phyloP scores from a whole-genome alignment of 2,329 filamentous ascomycete species.

The Epichloe gansuensis region DNA sequence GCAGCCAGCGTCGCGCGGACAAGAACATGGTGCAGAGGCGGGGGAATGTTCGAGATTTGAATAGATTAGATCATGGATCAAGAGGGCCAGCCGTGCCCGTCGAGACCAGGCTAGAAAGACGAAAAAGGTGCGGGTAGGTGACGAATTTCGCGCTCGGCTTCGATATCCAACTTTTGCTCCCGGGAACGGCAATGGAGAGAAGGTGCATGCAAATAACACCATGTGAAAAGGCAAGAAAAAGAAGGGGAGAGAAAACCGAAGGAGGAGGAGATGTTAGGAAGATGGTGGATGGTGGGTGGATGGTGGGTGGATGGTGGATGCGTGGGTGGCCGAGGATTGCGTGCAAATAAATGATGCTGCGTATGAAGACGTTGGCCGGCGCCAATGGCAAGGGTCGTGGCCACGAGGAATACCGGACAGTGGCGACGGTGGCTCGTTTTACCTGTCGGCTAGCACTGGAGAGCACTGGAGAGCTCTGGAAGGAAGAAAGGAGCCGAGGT shows the following conservation, averaged over 20 bases:
- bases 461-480: too few relatives aligned
- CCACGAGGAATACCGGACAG: too few relatives aligned
- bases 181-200: background rate
- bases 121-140: background rate
- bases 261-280: background rate
- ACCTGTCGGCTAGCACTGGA: too few relatives aligned
- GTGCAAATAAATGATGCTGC: background rate
- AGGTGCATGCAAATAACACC: background rate
- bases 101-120: background rate
- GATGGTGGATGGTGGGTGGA: background rate
- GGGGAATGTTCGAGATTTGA: background rate
- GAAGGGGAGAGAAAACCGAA: background rate
- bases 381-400: background rate
- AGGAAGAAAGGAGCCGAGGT: too few relatives aligned
- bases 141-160: background rate
- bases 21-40: constrained; percentile 37
- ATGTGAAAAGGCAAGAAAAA: background rate
- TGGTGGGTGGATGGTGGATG: background rate
- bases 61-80: constrained; percentile 1
- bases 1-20: constrained; percentile 79
- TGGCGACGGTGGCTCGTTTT: too few relatives aligned
- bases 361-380: background rate
- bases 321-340: background rate
- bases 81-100: background rate
- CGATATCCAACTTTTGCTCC: background rate